These are phyloP conservation scores for Didymella keratinophila DNA, from an alignment of 2,329 filamentous ascomycete species.

Conservation along the genomic window DNA sequence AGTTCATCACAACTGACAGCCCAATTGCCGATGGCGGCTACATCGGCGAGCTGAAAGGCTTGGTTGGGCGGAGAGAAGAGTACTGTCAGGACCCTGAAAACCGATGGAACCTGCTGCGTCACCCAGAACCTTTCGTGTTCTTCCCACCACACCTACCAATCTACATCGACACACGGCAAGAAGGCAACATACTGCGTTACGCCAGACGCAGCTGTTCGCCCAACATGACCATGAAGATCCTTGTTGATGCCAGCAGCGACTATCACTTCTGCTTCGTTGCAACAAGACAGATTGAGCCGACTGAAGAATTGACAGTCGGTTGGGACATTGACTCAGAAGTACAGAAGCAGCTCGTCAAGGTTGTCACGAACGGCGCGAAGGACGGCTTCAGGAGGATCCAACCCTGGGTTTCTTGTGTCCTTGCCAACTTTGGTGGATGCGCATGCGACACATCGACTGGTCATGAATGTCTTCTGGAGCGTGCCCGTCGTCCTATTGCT, in stretches of 20 bases:
- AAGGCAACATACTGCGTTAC: constrained; percentile 86
- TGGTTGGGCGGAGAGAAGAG: constrained; percentile 57
- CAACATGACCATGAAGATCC: constrained; percentile 87
- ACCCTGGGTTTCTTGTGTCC: constrained; percentile 72
- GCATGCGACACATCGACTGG: constrained; percentile 66
- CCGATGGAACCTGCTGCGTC: constrained; percentile 57
- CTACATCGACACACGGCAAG: constrained; percentile 88
- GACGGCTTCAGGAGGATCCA: constrained; percentile 67
- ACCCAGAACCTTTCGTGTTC: constrained; percentile 63
- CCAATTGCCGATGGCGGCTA: constrained; percentile 61
- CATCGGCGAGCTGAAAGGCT: constrained; percentile 75
- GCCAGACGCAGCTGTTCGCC: constrained; percentile 91
- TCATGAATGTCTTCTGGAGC: constrained; percentile 49
- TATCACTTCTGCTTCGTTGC: constrained; percentile 95
- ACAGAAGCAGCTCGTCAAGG: constrained; percentile 67
- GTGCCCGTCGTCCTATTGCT: constrained; percentile 43
- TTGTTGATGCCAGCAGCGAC: constrained; percentile 71
- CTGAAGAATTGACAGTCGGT: constrained; percentile 73
- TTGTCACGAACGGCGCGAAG: constrained; percentile 69
- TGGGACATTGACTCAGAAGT: constrained; percentile 60
- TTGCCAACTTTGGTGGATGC: constrained; percentile 81
- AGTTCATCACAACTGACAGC: constrained; percentile 66
- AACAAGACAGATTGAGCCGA: constrained; percentile 75
- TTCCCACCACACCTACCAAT: constrained; percentile 87
- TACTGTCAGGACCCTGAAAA: constrained; percentile 57